phyloP scores from a whole-genome alignment of 441 rosid genomes.

The Corymbia citriodora region DNA sequence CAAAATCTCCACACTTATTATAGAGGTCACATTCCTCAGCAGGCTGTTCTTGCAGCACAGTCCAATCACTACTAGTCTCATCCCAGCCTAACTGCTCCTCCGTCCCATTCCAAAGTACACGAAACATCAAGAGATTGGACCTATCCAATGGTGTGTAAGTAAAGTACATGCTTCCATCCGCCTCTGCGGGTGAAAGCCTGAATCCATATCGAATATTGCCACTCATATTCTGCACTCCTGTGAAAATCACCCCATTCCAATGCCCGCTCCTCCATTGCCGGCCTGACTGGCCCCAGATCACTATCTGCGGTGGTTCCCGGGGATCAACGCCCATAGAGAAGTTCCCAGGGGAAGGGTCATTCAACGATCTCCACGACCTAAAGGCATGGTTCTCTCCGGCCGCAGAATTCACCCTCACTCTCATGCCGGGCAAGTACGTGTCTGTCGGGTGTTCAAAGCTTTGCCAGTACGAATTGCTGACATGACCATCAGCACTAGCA shows the following conservation, averaged over 20 bases:
- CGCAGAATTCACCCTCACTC: constrained; percentile 9
- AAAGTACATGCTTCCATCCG: neutral
- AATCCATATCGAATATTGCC: neutral
- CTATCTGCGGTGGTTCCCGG: constrained; percentile 8
- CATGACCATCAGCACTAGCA: neutral
- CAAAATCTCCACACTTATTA: neutral
- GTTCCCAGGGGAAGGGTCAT: constrained; percentile 28
- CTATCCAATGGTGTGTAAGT: neutral
- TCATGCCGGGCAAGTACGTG: constrained; percentile 13
- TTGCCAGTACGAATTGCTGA: constrained; percentile 9
- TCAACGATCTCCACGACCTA: constrained; percentile 20
- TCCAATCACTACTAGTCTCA: neutral
- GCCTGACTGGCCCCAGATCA: constrained; percentile 2
- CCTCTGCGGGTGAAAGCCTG: neutral
- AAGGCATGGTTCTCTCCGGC: constrained; percentile 1
- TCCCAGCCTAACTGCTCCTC: neutral
- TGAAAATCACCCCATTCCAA: constrained; percentile 7
- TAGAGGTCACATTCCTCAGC: neutral
- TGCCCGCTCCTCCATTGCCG: constrained; percentile 12
- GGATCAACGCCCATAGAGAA: constrained; percentile 3
- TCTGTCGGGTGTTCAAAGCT: constrained; percentile 27
- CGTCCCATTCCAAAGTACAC: neutral
- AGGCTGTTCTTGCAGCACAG: neutral
- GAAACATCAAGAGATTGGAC: neutral
- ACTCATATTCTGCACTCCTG: neutral